Evolutionary conservation across 2,329 filamentous ascomycete species (phyloP), one percentile per base, ranked within the genome.

Genomic region (Gaeumannomyces tritici): DNA sequence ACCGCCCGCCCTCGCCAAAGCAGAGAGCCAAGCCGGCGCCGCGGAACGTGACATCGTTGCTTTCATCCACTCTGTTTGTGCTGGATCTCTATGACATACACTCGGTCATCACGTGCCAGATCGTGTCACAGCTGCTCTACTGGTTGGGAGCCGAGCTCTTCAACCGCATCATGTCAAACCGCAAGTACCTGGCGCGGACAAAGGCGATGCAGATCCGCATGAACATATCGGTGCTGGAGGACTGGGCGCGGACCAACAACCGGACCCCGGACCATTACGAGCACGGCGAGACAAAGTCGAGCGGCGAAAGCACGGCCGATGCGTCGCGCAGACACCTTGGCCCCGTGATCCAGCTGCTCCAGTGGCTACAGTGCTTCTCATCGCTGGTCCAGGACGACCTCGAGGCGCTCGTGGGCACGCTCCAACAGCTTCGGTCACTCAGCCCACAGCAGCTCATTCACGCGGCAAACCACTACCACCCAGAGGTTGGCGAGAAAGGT

Each of bases 121-220:
- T 98, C 63, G 79, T 97, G 29, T 90, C 93, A 4, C 95, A 99
- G 71, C 81, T 99, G 2, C 82, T 98, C 57, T 99, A 97, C 77
- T 99, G 95, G 95, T 83, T 99, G 21, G 90, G 93, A 8, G 91
- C 93, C 0, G 95, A 99, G 75, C 84, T 98, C 11, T 99, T 99
- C 79, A 99, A 99, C 74, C 89, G 93, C 63, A 90, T 99, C 74
- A 96, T 99, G 90, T 93, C 90, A 33, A 97, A 96, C 70, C 86
- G 91, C 66, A 93, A 93, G 73, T 99, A 97, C 70, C 81, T 99
- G 12, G 93, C 95, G 7, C 85, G 95, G 61, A 99, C 95, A 24
- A 99, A 99, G 75, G 95, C 95, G 4, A 99, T 99, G 95, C 95
- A 99, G 73, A 98, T 99, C 69, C 90, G 95, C 67, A 98, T 99